Conservation (phyloP, 306 rosid genomes). For the Nissolia schottii region DNA sequence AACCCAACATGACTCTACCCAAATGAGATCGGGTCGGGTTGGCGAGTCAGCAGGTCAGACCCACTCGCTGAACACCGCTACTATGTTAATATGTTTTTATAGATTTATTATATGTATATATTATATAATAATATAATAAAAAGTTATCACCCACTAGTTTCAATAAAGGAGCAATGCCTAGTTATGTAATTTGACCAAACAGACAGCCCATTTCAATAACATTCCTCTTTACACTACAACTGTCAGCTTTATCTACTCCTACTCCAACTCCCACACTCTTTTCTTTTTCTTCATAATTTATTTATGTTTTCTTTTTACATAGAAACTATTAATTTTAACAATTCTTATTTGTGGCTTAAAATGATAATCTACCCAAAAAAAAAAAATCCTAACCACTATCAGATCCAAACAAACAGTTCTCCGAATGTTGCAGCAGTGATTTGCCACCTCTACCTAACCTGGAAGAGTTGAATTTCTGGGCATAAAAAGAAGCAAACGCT, state of each 20-base stretch:
- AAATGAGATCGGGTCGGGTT: no score
- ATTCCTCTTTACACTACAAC: background rate
- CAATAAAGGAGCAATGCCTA: background rate
- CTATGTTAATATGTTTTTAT: no score
- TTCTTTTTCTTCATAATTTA: background rate
- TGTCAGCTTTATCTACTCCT: slow-evolving; percentile 15
- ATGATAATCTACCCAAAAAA: no score
- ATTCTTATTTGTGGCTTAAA: slow-evolving; percentile 10
- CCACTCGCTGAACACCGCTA: no score
- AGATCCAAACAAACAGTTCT: slow-evolving; percentile 52
- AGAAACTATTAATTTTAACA: background rate
- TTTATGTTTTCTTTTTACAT: background rate
- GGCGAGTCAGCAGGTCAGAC: no score
- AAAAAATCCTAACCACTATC: slow-evolving; percentile 4
- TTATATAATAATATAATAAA: no score
- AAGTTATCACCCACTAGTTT: background rate
- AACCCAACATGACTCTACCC: no score
- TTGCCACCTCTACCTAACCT: slow-evolving; percentile 36
- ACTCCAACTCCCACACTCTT: background rate
- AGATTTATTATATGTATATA: no score
- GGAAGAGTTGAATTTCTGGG: slow-evolving; percentile 30
- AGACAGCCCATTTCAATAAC: background rate
- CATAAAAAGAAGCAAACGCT: slow-evolving; percentile 22
- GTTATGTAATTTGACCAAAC: background rate
- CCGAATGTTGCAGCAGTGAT: slow-evolving; percentile 25